Conservation (phyloP, 2,329 filamentous ascomycete genomes). For the Neofusicoccum parvum region DNA sequence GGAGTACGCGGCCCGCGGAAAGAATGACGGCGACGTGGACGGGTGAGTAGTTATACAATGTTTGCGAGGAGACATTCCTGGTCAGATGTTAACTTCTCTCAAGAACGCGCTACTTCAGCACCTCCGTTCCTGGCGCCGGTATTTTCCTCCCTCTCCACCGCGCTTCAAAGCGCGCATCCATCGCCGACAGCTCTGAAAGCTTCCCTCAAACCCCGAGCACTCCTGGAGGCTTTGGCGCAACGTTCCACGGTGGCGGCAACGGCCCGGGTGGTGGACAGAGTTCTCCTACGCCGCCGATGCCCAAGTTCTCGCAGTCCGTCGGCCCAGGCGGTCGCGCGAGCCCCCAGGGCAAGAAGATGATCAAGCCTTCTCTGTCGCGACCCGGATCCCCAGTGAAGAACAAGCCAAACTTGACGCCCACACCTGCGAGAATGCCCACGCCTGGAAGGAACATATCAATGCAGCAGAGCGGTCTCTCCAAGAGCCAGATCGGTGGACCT, state of each 20-base stretch:
- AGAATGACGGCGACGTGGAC: conserved; percentile 95
- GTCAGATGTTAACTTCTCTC: not conserved
- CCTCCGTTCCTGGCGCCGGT: conserved; percentile 75
- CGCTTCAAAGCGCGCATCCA: conserved; percentile 68
- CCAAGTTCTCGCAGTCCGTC: conserved; percentile 87
- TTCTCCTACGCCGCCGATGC: conserved; percentile 59
- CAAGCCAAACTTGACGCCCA: conserved; percentile 57
- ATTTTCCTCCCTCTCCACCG: conserved; percentile 92
- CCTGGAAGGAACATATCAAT: conserved; percentile 61
- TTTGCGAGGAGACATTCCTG: not conserved
- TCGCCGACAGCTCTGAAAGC: conserved; percentile 54
- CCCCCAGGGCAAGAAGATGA: conserved; percentile 58
- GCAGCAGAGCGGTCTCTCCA: conserved; percentile 48
- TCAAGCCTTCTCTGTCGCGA: conserved; percentile 77
- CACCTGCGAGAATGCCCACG: conserved; percentile 57
- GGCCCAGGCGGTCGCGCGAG: conserved; percentile 67
- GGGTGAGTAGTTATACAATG: conserved; percentile 61
- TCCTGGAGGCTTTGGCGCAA: conserved; percentile 58
- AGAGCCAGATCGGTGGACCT: conserved; percentile 53
- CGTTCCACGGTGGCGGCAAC: conserved; percentile 32
- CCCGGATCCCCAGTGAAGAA: conserved; percentile 83
- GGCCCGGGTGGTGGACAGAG: conserved; percentile 21
- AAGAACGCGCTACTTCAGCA: conserved; percentile 75
- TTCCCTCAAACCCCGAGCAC: conserved; percentile 70
- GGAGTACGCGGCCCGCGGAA: conserved; percentile 80